Evolutionary conservation across 805 yeast species (phyloP).

Genomic region (Pichia insulana): DNA sequence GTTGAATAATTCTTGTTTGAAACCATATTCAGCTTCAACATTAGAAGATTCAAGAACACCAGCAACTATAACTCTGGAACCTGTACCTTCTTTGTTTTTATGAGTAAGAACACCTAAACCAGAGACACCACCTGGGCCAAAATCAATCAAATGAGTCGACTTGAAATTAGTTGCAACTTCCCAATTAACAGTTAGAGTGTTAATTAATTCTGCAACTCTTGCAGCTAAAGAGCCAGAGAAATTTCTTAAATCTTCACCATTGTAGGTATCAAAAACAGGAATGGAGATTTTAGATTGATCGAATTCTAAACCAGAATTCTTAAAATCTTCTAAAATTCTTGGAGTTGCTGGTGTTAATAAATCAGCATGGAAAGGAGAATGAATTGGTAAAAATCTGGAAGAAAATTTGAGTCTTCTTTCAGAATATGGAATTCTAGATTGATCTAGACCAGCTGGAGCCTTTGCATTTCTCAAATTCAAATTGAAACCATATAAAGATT

Average conservation of each 20-base stretch:
- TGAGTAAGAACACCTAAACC: constrained; percentile 95
- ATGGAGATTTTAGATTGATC: constrained; percentile 48
- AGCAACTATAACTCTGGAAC: constrained; percentile 87
- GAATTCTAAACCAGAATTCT: constrained; percentile 50
- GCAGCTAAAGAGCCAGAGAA: constrained; percentile 45
- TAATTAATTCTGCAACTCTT: constrained; percentile 75
- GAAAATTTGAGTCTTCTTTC: constrained; percentile 92
- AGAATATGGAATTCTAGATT: constrained; percentile 86
- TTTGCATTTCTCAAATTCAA: constrained; percentile 86
- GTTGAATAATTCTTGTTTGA: constrained; percentile 90
- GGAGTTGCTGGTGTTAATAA: constrained; percentile 66
- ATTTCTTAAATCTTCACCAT: constrained; percentile 69
- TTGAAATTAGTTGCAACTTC: constrained; percentile 75
- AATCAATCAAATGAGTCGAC: constrained; percentile 86
- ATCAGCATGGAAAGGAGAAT: constrained; percentile 95
- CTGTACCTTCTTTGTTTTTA: constrained; percentile 97
- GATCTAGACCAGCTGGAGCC: constrained; percentile 91
- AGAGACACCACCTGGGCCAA: constrained; percentile 98
- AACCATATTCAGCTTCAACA: constrained; percentile 81
- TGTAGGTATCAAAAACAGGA: constrained; percentile 87
- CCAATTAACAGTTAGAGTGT: constrained; percentile 90
- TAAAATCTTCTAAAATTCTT: constrained; percentile 57
- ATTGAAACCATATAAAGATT: constrained; percentile 92
- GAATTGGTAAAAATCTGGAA: constrained; percentile 88
- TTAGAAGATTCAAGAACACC: constrained; percentile 71